phyloP scores from a whole-genome alignment of 1,284 basidiomycete species.

The Papiliotrema laurentii region DNA sequence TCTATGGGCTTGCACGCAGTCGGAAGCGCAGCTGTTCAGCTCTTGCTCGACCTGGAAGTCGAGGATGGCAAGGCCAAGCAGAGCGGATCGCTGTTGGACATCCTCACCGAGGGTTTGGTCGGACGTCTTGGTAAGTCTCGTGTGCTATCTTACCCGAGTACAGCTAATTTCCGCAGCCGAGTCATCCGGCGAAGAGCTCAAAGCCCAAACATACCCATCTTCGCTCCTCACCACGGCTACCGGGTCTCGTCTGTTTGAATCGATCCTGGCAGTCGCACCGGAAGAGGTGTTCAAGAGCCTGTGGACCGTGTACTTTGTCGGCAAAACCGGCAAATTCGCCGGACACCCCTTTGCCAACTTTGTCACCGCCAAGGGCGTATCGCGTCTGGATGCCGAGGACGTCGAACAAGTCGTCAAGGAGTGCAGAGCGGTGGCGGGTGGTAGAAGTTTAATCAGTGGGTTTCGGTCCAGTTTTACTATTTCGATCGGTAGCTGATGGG shows the following conservation, averaged over 20 bases:
- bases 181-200: slow-evolving; percentile 3
- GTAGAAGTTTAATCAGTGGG: slow-evolving; percentile 55
- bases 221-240: slow-evolving; percentile 77
- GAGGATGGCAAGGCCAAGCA: slow-evolving; percentile 54
- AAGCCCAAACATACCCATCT: slow-evolving; percentile 50
- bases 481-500: slow-evolving; percentile 3
- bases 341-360: slow-evolving; percentile 88
- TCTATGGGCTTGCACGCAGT: slow-evolving; percentile 75
- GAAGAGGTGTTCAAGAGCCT: slow-evolving; percentile 60
- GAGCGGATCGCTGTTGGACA: slow-evolving; percentile 72
- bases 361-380: slow-evolving; percentile 72
- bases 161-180: background rate
- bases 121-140: slow-evolving; percentile 58
- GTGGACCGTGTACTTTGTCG: slow-evolving; percentile 71
- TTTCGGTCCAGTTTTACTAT: slow-evolving; percentile 14
- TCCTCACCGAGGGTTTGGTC: slow-evolving; percentile 72
- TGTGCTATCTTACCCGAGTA: too few relatives aligned
- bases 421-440: slow-evolving; percentile 54
- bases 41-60: slow-evolving; percentile 31
- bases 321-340: slow-evolving; percentile 66
- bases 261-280: slow-evolving; percentile 62
- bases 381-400: slow-evolving; percentile 56
- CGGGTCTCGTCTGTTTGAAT: slow-evolving; percentile 81
- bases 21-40: slow-evolving; percentile 75
- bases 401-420: slow-evolving; percentile 59